Evolutionary conservation across 768 basidiomycete species (phyloP).

Genomic region (Suillus weaverae): DNA sequence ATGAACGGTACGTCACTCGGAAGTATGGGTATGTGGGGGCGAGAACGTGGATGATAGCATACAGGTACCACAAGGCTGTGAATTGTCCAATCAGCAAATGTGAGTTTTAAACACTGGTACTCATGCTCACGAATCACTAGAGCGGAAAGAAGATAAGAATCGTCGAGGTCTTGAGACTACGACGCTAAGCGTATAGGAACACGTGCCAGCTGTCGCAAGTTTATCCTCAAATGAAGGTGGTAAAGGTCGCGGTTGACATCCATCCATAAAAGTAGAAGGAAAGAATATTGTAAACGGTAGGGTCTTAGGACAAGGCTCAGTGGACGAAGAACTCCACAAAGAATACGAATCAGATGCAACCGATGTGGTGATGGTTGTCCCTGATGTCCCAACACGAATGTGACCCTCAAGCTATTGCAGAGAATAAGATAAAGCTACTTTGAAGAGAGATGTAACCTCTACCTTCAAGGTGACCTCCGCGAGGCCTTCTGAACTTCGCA

Average conservation of each 20-base stretch:
- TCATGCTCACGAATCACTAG: slow-evolving; percentile 43
- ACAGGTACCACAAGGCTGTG: slow-evolving; percentile 50
- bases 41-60: slow-evolving; percentile 51
- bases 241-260: slow-evolving; percentile 33
- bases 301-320: slow-evolving; percentile 31
- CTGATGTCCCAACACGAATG: slow-evolving; percentile 19
- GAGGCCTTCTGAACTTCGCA: slow-evolving; percentile 14
- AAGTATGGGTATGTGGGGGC: slow-evolving; percentile 56
- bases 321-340: slow-evolving; percentile 20
- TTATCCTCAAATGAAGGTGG: slow-evolving; percentile 49
- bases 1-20: slow-evolving; percentile 47
- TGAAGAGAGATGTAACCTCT: background rate
- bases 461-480: slow-evolving; percentile 27
- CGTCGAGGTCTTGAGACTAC: slow-evolving; percentile 38
- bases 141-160: slow-evolving; percentile 46
- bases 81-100: slow-evolving; percentile 1
- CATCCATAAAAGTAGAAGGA: slow-evolving; percentile 46
- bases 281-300: slow-evolving; percentile 46
- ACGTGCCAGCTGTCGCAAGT: slow-evolving; percentile 31
- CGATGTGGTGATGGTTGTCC: slow-evolving; percentile 12
- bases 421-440: slow-evolving; percentile 2
- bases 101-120: slow-evolving; percentile 2
- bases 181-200: slow-evolving; percentile 48
- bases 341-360: slow-evolving; percentile 20
- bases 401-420: slow-evolving; percentile 25